A percentile compares a stretch with the other conserved stretches of the same genome.
phyloP scores from a whole-genome alignment of 345 rosid genomes.

The Eucalyptus polybractea region DNA sequence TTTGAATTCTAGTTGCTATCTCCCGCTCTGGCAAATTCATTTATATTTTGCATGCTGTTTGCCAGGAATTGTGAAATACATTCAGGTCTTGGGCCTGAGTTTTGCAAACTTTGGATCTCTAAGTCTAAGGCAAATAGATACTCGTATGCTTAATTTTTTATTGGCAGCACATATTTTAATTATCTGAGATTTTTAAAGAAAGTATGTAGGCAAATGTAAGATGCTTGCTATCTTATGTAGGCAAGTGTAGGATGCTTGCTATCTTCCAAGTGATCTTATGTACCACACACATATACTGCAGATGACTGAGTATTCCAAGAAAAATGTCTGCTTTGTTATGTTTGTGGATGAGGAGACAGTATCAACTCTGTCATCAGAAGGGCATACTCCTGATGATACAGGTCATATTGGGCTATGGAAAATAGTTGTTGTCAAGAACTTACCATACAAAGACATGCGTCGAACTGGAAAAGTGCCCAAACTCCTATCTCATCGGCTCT shows the following conservation, averaged over 20 bases:
- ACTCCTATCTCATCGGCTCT: conserved; percentile 81
- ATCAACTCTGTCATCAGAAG: conserved; percentile 55
- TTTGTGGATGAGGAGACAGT: conserved; percentile 88
- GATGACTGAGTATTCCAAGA: conserved; percentile 83
- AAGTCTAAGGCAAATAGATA: not conserved
- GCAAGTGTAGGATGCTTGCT: not conserved
- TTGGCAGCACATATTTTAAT: not conserved
- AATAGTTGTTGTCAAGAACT: conserved; percentile 58
- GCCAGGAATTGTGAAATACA: not conserved
- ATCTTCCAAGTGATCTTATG: not conserved
- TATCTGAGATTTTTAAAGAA: not conserved
- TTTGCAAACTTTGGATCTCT: not conserved
- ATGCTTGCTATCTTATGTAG: not conserved
- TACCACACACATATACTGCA: conserved; percentile 17
- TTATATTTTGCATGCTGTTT: not conserved
- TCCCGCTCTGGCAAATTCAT: not conserved
- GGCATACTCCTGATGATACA: conserved; percentile 56
- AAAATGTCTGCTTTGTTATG: conserved; percentile 78
- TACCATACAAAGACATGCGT: conserved; percentile 72
- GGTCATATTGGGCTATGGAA: conserved; percentile 85
- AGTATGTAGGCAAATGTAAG: not conserved
- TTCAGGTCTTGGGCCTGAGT: not conserved
- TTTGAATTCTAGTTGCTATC: not conserved
- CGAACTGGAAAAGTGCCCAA: conserved; percentile 95
- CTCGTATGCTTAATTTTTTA: not conserved